These are phyloP conservation scores for Mycena crocata DNA, from an alignment of 768 basidiomycete genomes.

Conservation along the genomic window DNA sequence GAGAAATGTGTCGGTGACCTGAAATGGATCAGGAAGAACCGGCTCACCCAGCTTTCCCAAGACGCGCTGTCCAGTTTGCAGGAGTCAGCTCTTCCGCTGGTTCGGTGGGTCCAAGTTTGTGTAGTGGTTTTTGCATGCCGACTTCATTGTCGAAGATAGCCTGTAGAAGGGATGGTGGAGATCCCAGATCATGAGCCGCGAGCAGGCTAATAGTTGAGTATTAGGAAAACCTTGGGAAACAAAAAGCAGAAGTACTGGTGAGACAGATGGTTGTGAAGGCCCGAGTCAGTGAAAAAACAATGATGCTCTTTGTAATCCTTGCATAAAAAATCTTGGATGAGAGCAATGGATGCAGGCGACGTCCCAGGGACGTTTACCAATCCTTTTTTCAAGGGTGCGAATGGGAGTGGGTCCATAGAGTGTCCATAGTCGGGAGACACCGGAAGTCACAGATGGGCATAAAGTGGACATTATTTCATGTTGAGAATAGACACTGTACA, in stretches of 20 bases:
- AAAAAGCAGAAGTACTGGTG: conserved; percentile 11
- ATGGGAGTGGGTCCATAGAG: too few species aligned
- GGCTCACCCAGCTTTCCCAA: background rate
- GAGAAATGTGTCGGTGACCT: background rate
- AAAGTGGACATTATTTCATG: too few species aligned
- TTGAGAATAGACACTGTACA: too few species aligned
- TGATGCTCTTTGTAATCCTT: conserved; percentile 22
- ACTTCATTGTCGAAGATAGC: conserved; percentile 11
- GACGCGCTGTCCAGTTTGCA: background rate
- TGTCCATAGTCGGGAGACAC: too few species aligned
- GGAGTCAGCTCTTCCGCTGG: background rate
- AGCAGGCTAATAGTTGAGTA: background rate
- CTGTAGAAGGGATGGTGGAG: background rate
- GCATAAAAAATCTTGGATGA: conserved; percentile 1
- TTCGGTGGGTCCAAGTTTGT: background rate
- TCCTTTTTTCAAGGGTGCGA: background rate
- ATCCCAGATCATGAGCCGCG: conserved; percentile 17
- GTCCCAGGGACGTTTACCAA: conserved; percentile 9
- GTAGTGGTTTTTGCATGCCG: conserved; percentile 6
- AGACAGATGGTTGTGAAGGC: conserved; percentile 20
- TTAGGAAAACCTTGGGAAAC: background rate
- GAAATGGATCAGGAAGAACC: background rate
- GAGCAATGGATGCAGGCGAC: background rate
- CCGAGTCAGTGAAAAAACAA: conserved; percentile 6
- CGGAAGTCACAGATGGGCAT: too few species aligned